phyloP scores from a whole-genome alignment of 805 yeast genomes.

The Starmera amethionina region DNA sequence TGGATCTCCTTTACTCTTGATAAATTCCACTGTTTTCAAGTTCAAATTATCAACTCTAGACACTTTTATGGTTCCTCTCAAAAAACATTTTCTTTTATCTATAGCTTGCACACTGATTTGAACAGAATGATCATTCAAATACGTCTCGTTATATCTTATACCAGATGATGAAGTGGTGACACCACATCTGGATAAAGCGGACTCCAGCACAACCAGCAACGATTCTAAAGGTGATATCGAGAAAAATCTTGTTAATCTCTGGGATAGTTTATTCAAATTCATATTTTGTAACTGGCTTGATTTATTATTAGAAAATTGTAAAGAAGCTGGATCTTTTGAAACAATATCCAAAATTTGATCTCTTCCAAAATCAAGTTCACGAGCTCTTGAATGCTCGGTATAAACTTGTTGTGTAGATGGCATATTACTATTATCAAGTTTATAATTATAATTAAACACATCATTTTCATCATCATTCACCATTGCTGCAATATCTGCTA shows the following conservation, averaged over 20 bases:
- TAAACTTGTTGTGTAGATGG: constrained; percentile 34
- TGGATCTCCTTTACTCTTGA: constrained; percentile 55
- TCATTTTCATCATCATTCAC: constrained; percentile 26
- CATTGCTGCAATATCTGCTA: constrained; percentile 30
- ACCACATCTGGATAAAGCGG: constrained; percentile 34
- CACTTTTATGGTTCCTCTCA: constrained; percentile 39
- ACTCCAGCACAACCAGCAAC: constrained; percentile 29
- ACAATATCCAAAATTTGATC: constrained; percentile 27
- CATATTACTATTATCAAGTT: constrained; percentile 4
- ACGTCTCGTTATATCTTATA: constrained; percentile 4
- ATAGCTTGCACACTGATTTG: constrained; percentile 23
- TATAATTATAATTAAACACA: too few relatives aligned
- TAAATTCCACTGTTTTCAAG: constrained; percentile 42
- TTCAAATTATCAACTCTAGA: constrained; percentile 26
- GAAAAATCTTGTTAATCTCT: constrained; percentile 43
- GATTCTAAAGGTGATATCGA: constrained; percentile 33
- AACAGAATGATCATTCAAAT: constrained; percentile 3
- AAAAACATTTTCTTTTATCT: constrained; percentile 34
- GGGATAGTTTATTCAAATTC: constrained; percentile 21
- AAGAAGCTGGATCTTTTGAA: constrained; percentile 39
- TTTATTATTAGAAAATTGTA: constrained; percentile 31
- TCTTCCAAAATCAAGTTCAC: constrained; percentile 16
- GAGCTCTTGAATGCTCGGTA: constrained; percentile 26
- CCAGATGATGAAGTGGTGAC: constrained; percentile 19
- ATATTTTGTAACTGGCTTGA: constrained; percentile 2